Conservation (phyloP, 2,329 filamentous ascomycete genomes). For the Colletotrichum sp. region DNA sequence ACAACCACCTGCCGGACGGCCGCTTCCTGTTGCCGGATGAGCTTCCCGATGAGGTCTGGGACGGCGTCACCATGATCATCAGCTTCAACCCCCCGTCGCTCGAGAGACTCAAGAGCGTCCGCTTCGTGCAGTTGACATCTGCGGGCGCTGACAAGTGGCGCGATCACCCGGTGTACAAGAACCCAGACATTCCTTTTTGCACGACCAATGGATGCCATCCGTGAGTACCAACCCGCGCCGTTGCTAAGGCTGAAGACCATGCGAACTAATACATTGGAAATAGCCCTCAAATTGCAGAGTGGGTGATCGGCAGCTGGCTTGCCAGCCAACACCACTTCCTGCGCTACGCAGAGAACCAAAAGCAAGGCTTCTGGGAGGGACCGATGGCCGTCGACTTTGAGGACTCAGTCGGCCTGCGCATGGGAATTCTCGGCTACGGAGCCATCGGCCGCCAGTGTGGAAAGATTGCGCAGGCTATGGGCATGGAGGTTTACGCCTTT, state of each 20-base stretch:
- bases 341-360: constrained; percentile 32
- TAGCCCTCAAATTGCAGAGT: constrained; percentile 45
- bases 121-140: constrained; percentile 49
- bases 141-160: constrained; percentile 50
- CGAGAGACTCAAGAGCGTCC: constrained; percentile 36
- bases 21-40: constrained; percentile 26
- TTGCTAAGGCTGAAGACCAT: not conserved
- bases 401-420: constrained; percentile 38
- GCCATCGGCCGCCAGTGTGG: constrained; percentile 48
- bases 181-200: constrained; percentile 41
- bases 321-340: constrained; percentile 35
- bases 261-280: not conserved
- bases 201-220: constrained; percentile 47
- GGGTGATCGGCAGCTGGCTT: constrained; percentile 42
- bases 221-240: constrained; percentile 28
- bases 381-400: constrained; percentile 22
- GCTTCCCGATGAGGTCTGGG: constrained; percentile 35
- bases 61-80: constrained; percentile 45
- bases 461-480: constrained; percentile 60
- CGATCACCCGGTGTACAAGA: constrained; percentile 35
- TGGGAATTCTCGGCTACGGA: constrained; percentile 51
- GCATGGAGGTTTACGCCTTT: constrained; percentile 72
- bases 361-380: constrained; percentile 30
- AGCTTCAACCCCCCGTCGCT: constrained; percentile 34
- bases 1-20: constrained; percentile 21